Evolutionary conservation across 768 basidiomycete genomes (phyloP).

Genomic region (Kwoniella mangroviensis): DNA sequence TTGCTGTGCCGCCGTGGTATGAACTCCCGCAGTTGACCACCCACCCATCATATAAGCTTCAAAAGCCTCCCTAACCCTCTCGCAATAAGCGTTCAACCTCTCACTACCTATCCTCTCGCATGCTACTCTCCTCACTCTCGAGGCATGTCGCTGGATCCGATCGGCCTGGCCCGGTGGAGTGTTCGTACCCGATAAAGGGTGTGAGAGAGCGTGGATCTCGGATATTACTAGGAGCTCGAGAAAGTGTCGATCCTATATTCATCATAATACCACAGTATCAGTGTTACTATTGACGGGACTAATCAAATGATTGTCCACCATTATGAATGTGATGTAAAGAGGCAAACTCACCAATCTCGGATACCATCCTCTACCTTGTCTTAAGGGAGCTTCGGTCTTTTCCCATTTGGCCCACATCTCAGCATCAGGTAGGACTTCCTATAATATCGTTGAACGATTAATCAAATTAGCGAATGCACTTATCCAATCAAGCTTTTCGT

Average conservation of each 20-base stretch:
- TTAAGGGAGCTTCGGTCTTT: constrained; percentile 51
- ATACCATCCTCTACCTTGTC: constrained; percentile 56
- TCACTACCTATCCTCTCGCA: constrained; percentile 56
- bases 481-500: too few species aligned
- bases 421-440: constrained; percentile 56
- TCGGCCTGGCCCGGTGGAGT: constrained; percentile 31
- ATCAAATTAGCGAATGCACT: too few species aligned
- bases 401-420: constrained; percentile 57
- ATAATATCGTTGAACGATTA: too few species aligned
- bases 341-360: constrained; percentile 46
- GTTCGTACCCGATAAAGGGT: constrained; percentile 33
- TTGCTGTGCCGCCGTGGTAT: not conserved
- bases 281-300: too few species aligned
- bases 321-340: too few species aligned
- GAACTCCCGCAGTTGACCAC: not conserved
- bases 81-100: constrained; percentile 54
- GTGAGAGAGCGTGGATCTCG: constrained; percentile 52
- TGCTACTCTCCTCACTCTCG: constrained; percentile 54
- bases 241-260: constrained; percentile 49
- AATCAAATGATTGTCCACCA: too few species aligned
- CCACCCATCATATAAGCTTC: constrained; percentile 51
- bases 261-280: too few species aligned
- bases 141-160: constrained; percentile 49
- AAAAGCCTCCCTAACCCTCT: constrained; percentile 56
- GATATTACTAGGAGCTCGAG: constrained; percentile 56